Evolutionary conservation across 2,329 filamentous ascomycete species (phyloP), one percentile per base, ranked within the genome.

Genomic region (Trichoderma brevicompactum): DNA sequence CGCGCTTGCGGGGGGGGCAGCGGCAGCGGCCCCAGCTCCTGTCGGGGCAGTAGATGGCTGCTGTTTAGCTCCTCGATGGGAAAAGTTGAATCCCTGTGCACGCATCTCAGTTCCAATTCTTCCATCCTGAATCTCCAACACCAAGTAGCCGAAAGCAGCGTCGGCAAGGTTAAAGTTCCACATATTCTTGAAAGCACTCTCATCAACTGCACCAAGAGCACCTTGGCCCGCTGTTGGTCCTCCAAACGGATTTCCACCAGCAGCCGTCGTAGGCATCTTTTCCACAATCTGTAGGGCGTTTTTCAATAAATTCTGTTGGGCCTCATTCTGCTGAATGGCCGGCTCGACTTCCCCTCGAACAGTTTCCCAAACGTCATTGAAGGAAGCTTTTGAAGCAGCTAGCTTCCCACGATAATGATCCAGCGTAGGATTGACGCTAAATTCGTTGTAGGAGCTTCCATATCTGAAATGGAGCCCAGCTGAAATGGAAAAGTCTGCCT

Each of bases 101-200:
- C 93, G 89, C 95, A 99, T 99, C 80, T 99, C 95, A 0, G 95
- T 99, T 53, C 94, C 95, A 71, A 99, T 98, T 49, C 95, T 89
- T 59, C 95, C 95, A 74, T 93, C 92, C 75, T 99, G 95, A 67
- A 99, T 90, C 77, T 99, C 95, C 65, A 99, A 81, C 15, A 98
- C 93, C 59, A 99, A 84, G 84, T 93, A 99, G 67, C 95, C 95
- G 76, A 98, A 99, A 19, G 95, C 94, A 64, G 95, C 95, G 81
- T 99, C 95, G 36, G 95, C 95, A 70, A 99, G 80, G 78, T 98
- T 98, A 81, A 99, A 99, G 79, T 99, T 99, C 95, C 95, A 99
- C 95, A 98, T 98, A 77, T 99, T 99, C 83, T 99, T 99, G 86
- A 99, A 99, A 1, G 95, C 95, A 73, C 94, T 97, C 82, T 99